A percentile compares a stretch with the other conserved stretches of the same genome.
phyloP scores from a whole-genome alignment of 2,329 filamentous ascomycete genomes.

The Diaporthe caulivora region DNA sequence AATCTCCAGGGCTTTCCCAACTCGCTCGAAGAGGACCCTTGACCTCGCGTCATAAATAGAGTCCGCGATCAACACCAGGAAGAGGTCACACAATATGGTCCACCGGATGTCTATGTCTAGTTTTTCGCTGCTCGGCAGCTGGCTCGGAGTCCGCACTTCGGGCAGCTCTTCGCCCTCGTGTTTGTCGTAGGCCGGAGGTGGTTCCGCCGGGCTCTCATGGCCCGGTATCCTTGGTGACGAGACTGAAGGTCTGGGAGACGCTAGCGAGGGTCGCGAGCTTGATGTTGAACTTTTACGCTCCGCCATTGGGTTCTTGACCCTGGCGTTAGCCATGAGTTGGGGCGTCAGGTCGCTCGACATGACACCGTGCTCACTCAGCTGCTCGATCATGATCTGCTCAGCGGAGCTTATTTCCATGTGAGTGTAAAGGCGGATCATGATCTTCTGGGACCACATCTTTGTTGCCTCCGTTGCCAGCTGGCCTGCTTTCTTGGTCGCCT shows the following conservation, averaged over 20 bases:
- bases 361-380: constrained; percentile 92
- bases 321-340: constrained; percentile 89
- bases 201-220: constrained; percentile 62
- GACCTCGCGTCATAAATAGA: constrained; percentile 93
- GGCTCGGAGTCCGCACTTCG: constrained; percentile 83
- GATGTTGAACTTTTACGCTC: constrained; percentile 49
- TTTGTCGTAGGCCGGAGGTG: constrained; percentile 71
- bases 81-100: constrained; percentile 96
- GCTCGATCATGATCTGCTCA: constrained; percentile 99
- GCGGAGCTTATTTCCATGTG: constrained; percentile 96
- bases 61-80: constrained; percentile 96
- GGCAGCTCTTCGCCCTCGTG: constrained; percentile 79
- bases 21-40: constrained; percentile 83
- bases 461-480: constrained; percentile 79
- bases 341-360: constrained; percentile 85
- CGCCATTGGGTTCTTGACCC: constrained; percentile 92
- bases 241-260: constrained; percentile 29
- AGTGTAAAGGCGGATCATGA: constrained; percentile 93
- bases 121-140: constrained; percentile 83
- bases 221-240: constrained; percentile 44
- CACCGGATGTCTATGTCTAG: constrained; percentile 97
- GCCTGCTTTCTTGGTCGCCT: constrained; percentile 78
- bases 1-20: constrained; percentile 84
- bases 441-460: constrained; percentile 98
- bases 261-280: constrained; percentile 33